These are phyloP conservation scores for Xylaria sp. DNA, from an alignment of 2,329 filamentous ascomycete species.

Conservation along the genomic window DNA sequence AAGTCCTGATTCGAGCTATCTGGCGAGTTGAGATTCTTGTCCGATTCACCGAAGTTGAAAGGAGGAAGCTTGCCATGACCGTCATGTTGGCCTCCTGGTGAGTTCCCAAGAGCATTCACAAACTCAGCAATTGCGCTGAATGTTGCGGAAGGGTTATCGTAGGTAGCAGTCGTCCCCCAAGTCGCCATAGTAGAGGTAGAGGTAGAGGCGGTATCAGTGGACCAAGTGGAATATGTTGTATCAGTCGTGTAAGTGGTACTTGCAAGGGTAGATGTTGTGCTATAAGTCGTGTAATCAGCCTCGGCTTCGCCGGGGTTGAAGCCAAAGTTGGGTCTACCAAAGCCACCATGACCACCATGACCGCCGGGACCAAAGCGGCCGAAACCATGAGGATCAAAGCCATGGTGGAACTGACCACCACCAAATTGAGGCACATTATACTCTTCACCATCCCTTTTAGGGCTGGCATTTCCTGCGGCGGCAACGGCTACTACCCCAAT, in stretches of 20 bases:
- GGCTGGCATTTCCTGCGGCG: neutral
- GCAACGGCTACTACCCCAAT: neutral
- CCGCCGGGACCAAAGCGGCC: slow-evolving; percentile 3
- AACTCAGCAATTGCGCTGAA: neutral
- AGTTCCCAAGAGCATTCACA: neutral
- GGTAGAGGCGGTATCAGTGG: neutral
- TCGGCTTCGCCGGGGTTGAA: slow-evolving; percentile 3
- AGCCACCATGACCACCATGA: neutral
- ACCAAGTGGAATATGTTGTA: neutral
- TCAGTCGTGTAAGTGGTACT: neutral
- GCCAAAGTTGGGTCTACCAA: neutral
- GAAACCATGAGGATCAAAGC: slow-evolving; percentile 10
- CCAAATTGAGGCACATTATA: neutral
- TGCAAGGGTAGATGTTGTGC: neutral
- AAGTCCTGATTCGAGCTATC: neutral
- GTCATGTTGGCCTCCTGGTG: slow-evolving; percentile 2
- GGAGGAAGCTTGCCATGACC: slow-evolving; percentile 1
- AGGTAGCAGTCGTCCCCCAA: slow-evolving; percentile 9
- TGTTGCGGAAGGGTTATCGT: neutral
- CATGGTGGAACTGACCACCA: neutral
- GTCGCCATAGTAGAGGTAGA: neutral
- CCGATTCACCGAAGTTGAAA: slow-evolving; percentile 9
- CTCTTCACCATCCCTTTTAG: neutral
- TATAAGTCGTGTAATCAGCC: neutral
- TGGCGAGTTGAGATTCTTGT: neutral